These are phyloP conservation scores for Xylaria sp. DNA, from an alignment of 2,329 filamentous ascomycete genomes.

Conservation along the genomic window DNA sequence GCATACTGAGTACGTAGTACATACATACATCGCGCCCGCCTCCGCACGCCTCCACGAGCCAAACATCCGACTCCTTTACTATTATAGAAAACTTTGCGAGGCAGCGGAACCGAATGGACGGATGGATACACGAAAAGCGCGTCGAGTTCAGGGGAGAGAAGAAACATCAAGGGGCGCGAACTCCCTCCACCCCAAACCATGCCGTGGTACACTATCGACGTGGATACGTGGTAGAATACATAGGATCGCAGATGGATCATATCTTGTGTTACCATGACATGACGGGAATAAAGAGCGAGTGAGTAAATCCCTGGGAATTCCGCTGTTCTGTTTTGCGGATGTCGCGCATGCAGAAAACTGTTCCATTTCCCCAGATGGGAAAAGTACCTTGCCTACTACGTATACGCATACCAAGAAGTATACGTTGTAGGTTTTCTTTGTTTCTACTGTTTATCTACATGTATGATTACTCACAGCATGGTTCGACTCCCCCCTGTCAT, in stretches of 20 bases:
- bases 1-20: not conserved
- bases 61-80: not conserved
- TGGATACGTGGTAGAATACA: not conserved
- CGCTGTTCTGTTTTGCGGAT: constrained; percentile 15
- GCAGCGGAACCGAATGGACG: not conserved
- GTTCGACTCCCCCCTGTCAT: not conserved
- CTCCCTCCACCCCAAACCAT: not conserved
- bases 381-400: constrained; percentile 15
- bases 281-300: not conserved
- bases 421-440: not conserved
- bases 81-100: constrained; percentile 5
- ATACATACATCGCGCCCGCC: not conserved
- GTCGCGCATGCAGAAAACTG: constrained; percentile 26
- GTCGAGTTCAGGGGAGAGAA: not conserved
- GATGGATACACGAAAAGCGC: not conserved
- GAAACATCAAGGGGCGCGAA: not conserved
- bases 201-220: not conserved
- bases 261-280: constrained; percentile 6
- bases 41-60: not conserved
- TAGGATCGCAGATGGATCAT: not conserved
- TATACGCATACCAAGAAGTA: no score
- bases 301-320: not conserved
- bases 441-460: not conserved
- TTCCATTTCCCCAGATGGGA: constrained; percentile 18
- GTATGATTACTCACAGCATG: not conserved